phyloP scores from a whole-genome alignment of 345 rosid species.

The Salix caprea region DNA sequence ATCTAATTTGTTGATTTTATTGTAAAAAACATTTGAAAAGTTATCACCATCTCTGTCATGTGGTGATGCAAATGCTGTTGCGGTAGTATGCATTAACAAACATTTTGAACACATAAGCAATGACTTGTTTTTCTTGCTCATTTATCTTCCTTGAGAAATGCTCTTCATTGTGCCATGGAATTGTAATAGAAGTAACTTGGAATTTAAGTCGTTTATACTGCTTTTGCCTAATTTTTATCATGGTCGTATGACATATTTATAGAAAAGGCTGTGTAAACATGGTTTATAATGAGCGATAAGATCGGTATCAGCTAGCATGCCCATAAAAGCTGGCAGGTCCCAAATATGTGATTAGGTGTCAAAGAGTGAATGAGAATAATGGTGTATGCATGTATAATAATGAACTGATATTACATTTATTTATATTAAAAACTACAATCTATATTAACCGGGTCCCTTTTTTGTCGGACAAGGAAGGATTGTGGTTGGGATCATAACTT shows the following conservation, averaged over 20 bases:
- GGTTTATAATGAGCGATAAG: background rate
- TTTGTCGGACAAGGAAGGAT: background rate
- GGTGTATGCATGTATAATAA: background rate
- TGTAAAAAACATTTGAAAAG: background rate
- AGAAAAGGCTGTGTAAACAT: background rate
- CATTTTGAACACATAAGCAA: background rate
- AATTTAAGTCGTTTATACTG: background rate
- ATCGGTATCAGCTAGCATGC: background rate
- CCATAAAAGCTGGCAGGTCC: background rate
- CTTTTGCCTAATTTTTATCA: background rate
- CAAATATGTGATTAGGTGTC: background rate
- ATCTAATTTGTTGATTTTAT: background rate
- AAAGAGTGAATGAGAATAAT: background rate
- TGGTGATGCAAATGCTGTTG: background rate
- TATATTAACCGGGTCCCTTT: background rate
- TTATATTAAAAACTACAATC: background rate
- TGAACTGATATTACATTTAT: background rate
- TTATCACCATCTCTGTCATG: background rate
- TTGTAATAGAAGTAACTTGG: background rate
- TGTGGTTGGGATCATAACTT: constrained; percentile 5
- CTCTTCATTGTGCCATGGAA: background rate
- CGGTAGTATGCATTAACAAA: background rate
- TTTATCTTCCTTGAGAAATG: background rate
- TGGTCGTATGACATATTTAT: background rate
- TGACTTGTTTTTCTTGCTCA: background rate